phyloP scores from a whole-genome alignment of 306 rosid species.

The Luffa acutangula region DNA sequence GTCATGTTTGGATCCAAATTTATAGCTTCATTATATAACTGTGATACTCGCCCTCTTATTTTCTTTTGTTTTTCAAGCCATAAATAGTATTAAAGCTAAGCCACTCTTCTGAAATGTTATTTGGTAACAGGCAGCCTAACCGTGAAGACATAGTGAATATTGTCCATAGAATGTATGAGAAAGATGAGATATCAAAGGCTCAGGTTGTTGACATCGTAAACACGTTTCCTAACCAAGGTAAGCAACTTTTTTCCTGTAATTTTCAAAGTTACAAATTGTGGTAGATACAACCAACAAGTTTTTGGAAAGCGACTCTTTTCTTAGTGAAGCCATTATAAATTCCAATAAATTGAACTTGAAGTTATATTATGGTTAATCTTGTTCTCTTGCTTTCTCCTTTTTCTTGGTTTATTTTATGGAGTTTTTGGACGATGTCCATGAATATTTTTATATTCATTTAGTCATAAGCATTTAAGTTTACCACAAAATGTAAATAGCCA shows the following conservation, averaged over 20 bases:
- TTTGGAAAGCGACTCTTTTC: not conserved
- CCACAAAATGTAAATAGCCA: not conserved
- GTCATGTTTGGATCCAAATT: not conserved
- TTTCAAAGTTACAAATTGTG: not conserved
- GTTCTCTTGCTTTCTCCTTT: not conserved
- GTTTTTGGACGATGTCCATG: not conserved
- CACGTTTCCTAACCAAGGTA: constrained; percentile 87
- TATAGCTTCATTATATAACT: not conserved
- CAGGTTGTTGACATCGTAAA: constrained; percentile 57
- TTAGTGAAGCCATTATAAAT: not conserved
- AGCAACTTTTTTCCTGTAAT: constrained; percentile 2
- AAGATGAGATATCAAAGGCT: constrained; percentile 73
- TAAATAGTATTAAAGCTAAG: not conserved
- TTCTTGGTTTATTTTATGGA: not conserved
- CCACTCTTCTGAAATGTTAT: constrained; percentile 22
- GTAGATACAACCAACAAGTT: not conserved
- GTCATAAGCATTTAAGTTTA: not conserved
- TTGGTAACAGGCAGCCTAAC: constrained; percentile 81
- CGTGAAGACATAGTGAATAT: constrained; percentile 81
- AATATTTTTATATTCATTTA: not conserved
- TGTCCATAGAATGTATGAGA: constrained; percentile 73
- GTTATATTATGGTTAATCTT: not conserved
- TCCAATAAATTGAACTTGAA: not conserved
- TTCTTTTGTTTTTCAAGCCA: not conserved
- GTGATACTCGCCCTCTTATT: not conserved